Evolutionary conservation across 176 grass and related monocot genomes (phyloP).

Genomic region (Cymbopogon citratus): DNA sequence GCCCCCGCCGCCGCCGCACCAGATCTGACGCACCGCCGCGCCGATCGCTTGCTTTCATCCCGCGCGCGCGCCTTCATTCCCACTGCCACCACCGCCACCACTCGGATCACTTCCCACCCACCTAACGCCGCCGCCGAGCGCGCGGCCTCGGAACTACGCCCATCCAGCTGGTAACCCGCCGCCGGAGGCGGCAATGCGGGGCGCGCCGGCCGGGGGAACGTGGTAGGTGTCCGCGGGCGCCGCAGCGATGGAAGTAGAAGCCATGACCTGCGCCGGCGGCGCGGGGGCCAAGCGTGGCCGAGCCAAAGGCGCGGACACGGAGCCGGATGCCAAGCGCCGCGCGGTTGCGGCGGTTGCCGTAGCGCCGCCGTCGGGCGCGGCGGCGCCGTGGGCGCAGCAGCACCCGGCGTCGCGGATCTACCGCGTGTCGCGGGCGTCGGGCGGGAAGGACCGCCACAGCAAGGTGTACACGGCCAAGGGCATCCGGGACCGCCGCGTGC

Average conservation of each 20-base stretch:
- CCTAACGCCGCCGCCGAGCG: no score
- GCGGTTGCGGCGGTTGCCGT: no score
- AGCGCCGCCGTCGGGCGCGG: not conserved
- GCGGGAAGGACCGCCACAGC: constrained; percentile 89
- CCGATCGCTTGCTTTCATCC: not conserved
- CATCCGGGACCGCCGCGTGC: constrained; percentile 79
- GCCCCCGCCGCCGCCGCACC: not conserved
- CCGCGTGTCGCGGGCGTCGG: constrained; percentile 53
- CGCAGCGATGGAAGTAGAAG: constrained; percentile 22
- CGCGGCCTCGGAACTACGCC: not conserved
- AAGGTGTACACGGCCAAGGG: constrained; percentile 92
- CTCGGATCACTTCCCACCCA: not conserved
- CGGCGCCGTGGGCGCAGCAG: constrained; percentile 25
- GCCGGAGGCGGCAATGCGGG: not conserved
- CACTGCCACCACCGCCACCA: no score
- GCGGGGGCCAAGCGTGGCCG: constrained; percentile 3
- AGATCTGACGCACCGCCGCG: constrained; percentile 23
- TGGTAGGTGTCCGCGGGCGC: not conserved
- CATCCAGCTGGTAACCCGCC: not conserved
- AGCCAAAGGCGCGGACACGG: not conserved
- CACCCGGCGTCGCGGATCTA: constrained; percentile 71
- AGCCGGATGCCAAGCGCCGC: constrained; percentile 23
- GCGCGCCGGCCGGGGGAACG: constrained; percentile 11
- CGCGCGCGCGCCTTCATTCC: not conserved
- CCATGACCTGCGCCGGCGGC: not conserved